Evolutionary conservation across 139 green algal species (phyloP), one percentile per base, ranked within the genome.

Genomic region (Chlorella ohadii): DNA sequence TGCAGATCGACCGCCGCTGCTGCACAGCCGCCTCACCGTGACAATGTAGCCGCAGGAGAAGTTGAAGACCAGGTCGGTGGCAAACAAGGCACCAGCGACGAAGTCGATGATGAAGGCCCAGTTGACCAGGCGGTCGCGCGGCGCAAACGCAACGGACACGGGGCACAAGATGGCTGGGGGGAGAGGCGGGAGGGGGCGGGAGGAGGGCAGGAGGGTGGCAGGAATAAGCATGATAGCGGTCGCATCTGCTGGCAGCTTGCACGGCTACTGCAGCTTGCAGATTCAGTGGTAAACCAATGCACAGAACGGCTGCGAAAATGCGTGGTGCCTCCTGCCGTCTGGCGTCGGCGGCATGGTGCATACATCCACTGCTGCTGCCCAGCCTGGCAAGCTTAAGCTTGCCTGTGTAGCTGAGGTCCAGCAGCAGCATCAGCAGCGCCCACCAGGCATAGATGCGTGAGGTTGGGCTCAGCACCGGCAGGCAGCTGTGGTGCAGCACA

Each of bases 361-460:
- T n/a, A n/a, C n/a, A n/a, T n/a, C n/a, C n/a, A n/a, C n/a, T n/a
- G n/a, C 44, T 51, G 44, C 44, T 51, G 44, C 44, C 6, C 44
- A 51, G 44, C 44, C 44, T 9, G 7, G 44, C 44, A 51, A 9
- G 44, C 51, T 59, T 22, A 59, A 9, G 44, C 51, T 59, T 22
- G 22, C 51, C 73, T 6, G 73, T 79, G 73, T 68, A 79, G 31
- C 11, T 67, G n/a, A 79, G 51, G 33, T 79, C 73, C 47, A 79
- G 51, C 17, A 79, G 15, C 73, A 79, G 51, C 73, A 79, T 67
- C 12, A 79, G 47, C 51, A 79, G 51, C 27, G 47, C 47, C 73
- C 73, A 79, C 51, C 73, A 67, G 25, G 73, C 73, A 27, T 67
- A 79, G 17, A 66, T 0, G 12, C 31, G 73, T 1, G 73, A 79